Percentiles rank a stretch among this genome's conserved stretches.
Evolutionary conservation across 2,329 filamentous ascomycete species (phyloP).

Genomic region (Penicillium paneum): DNA sequence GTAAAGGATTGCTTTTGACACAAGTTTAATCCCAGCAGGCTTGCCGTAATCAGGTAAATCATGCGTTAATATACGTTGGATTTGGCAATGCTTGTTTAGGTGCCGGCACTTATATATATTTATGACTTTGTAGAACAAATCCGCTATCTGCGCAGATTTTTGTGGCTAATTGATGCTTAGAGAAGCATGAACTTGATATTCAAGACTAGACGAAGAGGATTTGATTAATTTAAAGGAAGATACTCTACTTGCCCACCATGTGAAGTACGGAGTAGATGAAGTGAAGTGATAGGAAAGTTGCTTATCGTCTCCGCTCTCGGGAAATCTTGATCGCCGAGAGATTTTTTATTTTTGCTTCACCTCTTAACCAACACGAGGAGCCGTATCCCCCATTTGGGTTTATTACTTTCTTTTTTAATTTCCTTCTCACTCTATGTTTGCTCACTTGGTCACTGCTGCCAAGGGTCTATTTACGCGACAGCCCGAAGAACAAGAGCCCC

Average conservation of each 20-base stretch:
- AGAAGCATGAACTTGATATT: not conserved
- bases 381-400: conserved; percentile 5
- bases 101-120: not conserved
- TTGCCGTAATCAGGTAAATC: not conserved
- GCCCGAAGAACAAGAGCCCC: conserved; percentile 18
- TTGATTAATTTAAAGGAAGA: not conserved
- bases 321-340: conserved; percentile 24
- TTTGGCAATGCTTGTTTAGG: not conserved
- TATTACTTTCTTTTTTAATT: not conserved
- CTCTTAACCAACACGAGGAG: conserved; percentile 3
- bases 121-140: no score
- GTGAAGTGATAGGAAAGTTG: conserved; percentile 5
- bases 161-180: not conserved
- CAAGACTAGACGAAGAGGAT: not conserved
- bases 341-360: conserved; percentile 25
- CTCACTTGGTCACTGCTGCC: conserved; percentile 42
- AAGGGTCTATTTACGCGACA: conserved; percentile 41
- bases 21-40: not conserved
- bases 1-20: not conserved
- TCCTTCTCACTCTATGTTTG: conserved; percentile 38
- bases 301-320: conserved; percentile 19
- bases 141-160: not conserved
- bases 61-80: not conserved
- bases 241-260: not conserved
- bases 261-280: not conserved